Percentiles rank a stretch among this genome's conserved stretches.
These are phyloP conservation scores for Prunella vulgaris DNA, from an alignment of 257 asterid species.

Conservation along the genomic window DNA sequence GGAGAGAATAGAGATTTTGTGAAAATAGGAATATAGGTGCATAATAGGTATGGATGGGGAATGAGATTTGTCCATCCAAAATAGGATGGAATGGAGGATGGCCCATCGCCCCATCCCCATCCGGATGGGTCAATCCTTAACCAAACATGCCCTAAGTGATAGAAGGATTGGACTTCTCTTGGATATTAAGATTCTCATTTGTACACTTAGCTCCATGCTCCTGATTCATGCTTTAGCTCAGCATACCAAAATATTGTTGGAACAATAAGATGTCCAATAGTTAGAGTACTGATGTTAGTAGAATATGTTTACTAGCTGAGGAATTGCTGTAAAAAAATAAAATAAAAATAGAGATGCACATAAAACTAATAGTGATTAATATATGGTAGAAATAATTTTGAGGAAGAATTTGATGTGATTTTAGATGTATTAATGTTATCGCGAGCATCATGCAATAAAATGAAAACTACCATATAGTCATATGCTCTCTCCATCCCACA, in stretches of 20 bases:
- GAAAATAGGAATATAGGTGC: too few species aligned
- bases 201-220: neutral
- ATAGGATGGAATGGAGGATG: too few species aligned
- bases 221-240: constrained; percentile 12
- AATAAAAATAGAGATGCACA: neutral
- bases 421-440: neutral
- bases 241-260: neutral
- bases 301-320: neutral
- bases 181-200: neutral
- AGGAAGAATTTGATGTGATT: neutral
- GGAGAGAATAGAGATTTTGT: too few species aligned
- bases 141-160: too few species aligned
- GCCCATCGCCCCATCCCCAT: too few species aligned
- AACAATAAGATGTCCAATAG: neutral
- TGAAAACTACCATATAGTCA: neutral
- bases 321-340: neutral
- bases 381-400: neutral
- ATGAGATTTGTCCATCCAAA: too few species aligned
- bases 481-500: neutral
- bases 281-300: neutral
- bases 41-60: too few species aligned
- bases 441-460: neutral
- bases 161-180: neutral
- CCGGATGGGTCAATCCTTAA: too few species aligned
- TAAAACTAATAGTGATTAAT: neutral